Conservation (phyloP, 495 filamentous ascomycete genomes). For the Aspergillus steynii region DNA sequence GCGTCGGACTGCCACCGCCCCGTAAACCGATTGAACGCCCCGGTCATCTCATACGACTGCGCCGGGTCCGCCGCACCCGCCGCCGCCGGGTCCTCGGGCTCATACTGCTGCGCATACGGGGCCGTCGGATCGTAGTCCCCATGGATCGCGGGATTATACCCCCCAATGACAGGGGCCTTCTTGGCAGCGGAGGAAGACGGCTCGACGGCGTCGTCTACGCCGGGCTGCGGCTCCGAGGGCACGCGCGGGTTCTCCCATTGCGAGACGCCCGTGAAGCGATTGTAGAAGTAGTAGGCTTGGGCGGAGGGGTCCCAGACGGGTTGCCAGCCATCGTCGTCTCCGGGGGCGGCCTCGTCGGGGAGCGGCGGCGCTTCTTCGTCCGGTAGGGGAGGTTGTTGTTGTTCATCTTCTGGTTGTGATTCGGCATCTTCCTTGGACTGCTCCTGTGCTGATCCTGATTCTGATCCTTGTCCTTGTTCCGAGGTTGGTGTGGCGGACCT, state of each 20-base stretch:
- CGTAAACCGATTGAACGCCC: constrained; percentile 88
- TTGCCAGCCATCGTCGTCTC: constrained; percentile 85
- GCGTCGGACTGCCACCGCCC: constrained; percentile 73
- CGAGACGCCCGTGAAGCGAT: constrained; percentile 70
- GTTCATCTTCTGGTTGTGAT: constrained; percentile 20
- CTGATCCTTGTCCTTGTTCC: constrained; percentile 13
- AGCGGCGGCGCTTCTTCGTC: constrained; percentile 52
- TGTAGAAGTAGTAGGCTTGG: constrained; percentile 85
- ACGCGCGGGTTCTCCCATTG: constrained; percentile 93
- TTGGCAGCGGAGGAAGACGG: constrained; percentile 10
- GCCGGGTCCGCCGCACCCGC: constrained; percentile 36
- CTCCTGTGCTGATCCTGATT: constrained; percentile 15
- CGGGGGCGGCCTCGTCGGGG: constrained; percentile 54
- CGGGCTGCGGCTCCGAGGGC: constrained; percentile 39
- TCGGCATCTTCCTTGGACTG: constrained; percentile 15
- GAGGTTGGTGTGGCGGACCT: neutral
- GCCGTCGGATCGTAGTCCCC: constrained; percentile 94
- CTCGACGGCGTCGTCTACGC: constrained; percentile 19
- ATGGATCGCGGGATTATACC: constrained; percentile 95
- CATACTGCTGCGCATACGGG: constrained; percentile 72
- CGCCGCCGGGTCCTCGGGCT: constrained; percentile 31
- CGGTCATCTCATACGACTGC: constrained; percentile 62
- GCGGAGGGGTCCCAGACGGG: constrained; percentile 75
- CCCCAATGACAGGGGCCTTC: constrained; percentile 47
- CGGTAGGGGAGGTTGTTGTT: constrained; percentile 48